Conservation (phyloP, 2,329 filamentous ascomycete species). For the Davidsoniella eucalypti region DNA sequence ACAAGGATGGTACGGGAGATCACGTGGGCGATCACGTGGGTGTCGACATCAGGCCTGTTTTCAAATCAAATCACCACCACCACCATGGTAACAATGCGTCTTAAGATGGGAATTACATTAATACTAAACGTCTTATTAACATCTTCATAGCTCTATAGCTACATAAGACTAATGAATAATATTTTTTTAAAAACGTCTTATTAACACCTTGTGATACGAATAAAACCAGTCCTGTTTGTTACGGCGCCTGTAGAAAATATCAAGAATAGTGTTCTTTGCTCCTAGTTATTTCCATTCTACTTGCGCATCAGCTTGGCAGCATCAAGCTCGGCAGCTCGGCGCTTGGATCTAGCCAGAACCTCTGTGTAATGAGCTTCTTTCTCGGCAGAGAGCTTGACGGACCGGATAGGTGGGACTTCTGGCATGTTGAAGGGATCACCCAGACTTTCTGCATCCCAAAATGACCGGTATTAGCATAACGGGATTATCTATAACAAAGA, state of each 20-base stretch:
- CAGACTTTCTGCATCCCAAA: conserved; percentile 3
- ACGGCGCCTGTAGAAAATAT: too few relatives aligned
- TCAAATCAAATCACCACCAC: too few relatives aligned
- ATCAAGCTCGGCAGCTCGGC: conserved; percentile 1
- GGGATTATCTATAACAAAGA: neutral
- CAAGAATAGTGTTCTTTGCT: neutral
- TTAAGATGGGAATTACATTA: too few relatives aligned
- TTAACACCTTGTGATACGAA: too few relatives aligned
- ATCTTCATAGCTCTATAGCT: too few relatives aligned
- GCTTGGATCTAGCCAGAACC: conserved; percentile 2
- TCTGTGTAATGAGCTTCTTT: conserved; percentile 1
- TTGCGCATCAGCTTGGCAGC: neutral
- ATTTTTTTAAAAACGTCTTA: too few relatives aligned
- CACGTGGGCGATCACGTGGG: neutral
- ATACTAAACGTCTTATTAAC: too few relatives aligned
- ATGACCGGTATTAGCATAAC: neutral
- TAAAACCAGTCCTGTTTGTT: too few relatives aligned
- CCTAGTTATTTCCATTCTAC: neutral
- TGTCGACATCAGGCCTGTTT: too few relatives aligned
- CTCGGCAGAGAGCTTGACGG: conserved; percentile 3
- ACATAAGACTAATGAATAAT: too few relatives aligned
- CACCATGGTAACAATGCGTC: too few relatives aligned
- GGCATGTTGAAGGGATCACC: conserved; percentile 10
- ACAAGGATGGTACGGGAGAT: neutral
- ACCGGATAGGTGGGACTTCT: conserved; percentile 4